A percentile compares a stretch with the other conserved stretches of the same genome.
Evolutionary conservation across 2,329 filamentous ascomycete genomes (phyloP).

Genomic region (Botryotinia convoluta): DNA sequence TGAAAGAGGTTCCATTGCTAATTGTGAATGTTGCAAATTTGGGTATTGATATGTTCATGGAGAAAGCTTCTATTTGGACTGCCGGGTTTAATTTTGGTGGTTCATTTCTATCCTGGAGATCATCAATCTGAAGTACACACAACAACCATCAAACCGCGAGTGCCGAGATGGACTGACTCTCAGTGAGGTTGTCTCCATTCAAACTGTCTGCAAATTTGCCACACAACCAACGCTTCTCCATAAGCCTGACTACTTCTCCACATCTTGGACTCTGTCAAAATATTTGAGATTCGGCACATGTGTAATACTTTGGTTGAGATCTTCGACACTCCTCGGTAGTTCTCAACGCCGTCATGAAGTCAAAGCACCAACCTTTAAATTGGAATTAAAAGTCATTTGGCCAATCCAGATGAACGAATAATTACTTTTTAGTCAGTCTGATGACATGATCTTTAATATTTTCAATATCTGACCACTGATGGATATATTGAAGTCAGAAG

Average conservation of each 20-base stretch:
- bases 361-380: not conserved
- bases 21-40: not conserved
- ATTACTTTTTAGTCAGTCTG: not conserved
- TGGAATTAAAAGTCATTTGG: not conserved
- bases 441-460: not conserved
- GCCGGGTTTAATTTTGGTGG: not conserved
- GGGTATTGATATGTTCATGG: not conserved
- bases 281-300: not conserved
- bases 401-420: not conserved
- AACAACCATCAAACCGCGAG: not conserved
- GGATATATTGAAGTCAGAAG: not conserved
- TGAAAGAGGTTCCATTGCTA: not conserved
- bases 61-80: not conserved
- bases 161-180: not conserved
- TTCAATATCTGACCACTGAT: not conserved
- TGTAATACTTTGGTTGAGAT: not conserved
- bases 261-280: not conserved
- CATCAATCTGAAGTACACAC: not conserved
- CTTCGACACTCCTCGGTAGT: too few relatives aligned
- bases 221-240: not conserved
- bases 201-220: not conserved
- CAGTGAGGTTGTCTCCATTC: not conserved
- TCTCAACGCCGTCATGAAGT: not conserved
- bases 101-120: not conserved
- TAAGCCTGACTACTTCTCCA: not conserved